These are phyloP conservation scores for Neonectria neomacrospora DNA, from an alignment of 2,329 filamentous ascomycete species.

Conservation along the genomic window DNA sequence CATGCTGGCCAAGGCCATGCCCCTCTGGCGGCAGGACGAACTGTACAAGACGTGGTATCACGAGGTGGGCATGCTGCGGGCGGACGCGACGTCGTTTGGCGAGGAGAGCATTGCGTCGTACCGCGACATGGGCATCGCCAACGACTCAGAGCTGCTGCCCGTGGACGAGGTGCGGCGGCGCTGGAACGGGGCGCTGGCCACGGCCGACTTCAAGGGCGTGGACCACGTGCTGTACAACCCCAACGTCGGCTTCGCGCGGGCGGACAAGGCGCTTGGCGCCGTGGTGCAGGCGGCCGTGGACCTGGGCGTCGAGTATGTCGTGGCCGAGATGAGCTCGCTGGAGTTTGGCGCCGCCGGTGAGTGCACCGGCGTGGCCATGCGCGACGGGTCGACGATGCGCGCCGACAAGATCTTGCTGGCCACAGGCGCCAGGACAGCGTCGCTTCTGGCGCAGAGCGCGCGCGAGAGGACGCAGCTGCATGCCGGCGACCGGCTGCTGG, in stretches of 20 bases:
- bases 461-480: slow-evolving; percentile 62
- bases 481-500: slow-evolving; percentile 63
- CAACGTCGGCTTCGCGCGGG: slow-evolving; percentile 68
- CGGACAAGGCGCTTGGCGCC: slow-evolving; percentile 65
- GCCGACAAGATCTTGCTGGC: slow-evolving; percentile 66
- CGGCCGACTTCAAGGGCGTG: slow-evolving; percentile 66
- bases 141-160: slow-evolving; percentile 54
- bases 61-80: slow-evolving; percentile 65
- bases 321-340: slow-evolving; percentile 60
- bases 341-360: slow-evolving; percentile 57
- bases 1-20: slow-evolving; percentile 55
- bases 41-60: slow-evolving; percentile 67
- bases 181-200: slow-evolving; percentile 67
- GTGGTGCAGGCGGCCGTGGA: slow-evolving; percentile 64
- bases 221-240: slow-evolving; percentile 68
- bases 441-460: slow-evolving; percentile 63
- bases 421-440: slow-evolving; percentile 67
- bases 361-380: slow-evolving; percentile 62
- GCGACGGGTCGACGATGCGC: slow-evolving; percentile 56
- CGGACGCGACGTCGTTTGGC: slow-evolving; percentile 56
- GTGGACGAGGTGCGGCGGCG: slow-evolving; percentile 64
- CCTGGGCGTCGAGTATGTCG: slow-evolving; percentile 66
- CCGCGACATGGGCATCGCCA: slow-evolving; percentile 51
- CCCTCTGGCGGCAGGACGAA: slow-evolving; percentile 54
- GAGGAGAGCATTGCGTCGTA: slow-evolving; percentile 55